These are phyloP conservation scores for Chlorella vulgaris DNA, from an alignment of 139 green algal species.

Conservation along the genomic window DNA sequence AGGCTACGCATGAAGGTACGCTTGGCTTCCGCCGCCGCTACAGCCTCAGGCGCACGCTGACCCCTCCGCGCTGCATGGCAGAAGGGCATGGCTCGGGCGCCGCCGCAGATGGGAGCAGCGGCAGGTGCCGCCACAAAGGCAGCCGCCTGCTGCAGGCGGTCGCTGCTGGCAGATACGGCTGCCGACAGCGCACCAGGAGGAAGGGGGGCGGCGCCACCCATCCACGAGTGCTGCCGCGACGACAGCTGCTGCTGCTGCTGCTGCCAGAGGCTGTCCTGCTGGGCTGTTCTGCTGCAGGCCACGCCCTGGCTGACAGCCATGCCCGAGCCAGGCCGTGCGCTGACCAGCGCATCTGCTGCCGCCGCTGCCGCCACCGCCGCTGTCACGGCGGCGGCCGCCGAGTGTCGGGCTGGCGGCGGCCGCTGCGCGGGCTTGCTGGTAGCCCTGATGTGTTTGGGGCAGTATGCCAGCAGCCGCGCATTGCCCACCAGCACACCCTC, in stretches of 20 bases:
- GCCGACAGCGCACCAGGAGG: background rate
- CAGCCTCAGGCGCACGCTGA: conserved; percentile 59
- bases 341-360: too few relatives aligned
- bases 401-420: background rate
- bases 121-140: background rate
- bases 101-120: background rate
- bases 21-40: conserved; percentile 64
- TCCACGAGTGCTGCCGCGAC: background rate
- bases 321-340: too few relatives aligned
- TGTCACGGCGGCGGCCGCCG: background rate
- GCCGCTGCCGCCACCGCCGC: background rate
- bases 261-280: too few relatives aligned
- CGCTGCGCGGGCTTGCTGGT: background rate
- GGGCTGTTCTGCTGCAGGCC: too few relatives aligned
- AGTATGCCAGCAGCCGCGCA: conserved; percentile 62
- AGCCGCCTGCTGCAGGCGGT: background rate
- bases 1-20: conserved; percentile 54
- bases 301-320: too few relatives aligned
- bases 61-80: conserved; percentile 51
- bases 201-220: background rate
- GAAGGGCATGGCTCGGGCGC: conserved; percentile 36
- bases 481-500: conserved; percentile 29
- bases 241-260: conserved; percentile 3
- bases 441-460: conserved; percentile 62
- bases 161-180: background rate